Evolutionary conservation across 768 basidiomycete species (phyloP).

Genomic region (Naganishia vaughanmartiniae): DNA sequence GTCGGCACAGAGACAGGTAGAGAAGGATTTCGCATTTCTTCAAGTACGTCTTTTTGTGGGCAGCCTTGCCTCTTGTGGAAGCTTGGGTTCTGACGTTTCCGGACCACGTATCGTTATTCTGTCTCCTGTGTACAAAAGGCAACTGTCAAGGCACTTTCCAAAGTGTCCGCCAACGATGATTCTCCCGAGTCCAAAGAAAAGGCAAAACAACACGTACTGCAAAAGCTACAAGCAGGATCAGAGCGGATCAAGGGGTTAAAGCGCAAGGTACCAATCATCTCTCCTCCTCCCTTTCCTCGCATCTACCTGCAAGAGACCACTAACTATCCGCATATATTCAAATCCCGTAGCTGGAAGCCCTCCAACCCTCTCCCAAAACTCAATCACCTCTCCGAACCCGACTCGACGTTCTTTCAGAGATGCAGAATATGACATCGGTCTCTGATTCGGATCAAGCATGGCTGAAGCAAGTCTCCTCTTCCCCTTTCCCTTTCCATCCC

Average conservation of each 20-base stretch:
- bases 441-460: conserved; percentile 37
- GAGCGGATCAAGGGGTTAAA: conserved; percentile 63
- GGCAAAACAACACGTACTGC: conserved; percentile 24
- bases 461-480: conserved; percentile 72
- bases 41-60: conserved; percentile 35
- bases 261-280: conserved; percentile 65
- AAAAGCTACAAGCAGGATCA: conserved; percentile 38
- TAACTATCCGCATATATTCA: not conserved
- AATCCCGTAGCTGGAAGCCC: conserved; percentile 17
- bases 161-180: conserved; percentile 32
- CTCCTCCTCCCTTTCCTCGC: too few relatives aligned
- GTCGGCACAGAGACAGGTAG: conserved; percentile 50
- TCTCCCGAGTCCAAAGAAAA: conserved; percentile 22
- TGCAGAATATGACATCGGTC: conserved; percentile 54
- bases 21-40: conserved; percentile 50
- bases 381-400: conserved; percentile 20
- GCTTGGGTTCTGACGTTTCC: too few relatives aligned
- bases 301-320: conserved; percentile 5
- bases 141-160: not conserved
- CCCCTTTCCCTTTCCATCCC: conserved; percentile 61
- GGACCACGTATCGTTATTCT: not conserved
- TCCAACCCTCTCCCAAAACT: conserved; percentile 7
- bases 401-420: conserved; percentile 56
- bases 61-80: not conserved
- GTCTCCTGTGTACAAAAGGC: not conserved